phyloP scores from a whole-genome alignment of 2,329 filamentous ascomycete species.

The Aspergillus sp. region DNA sequence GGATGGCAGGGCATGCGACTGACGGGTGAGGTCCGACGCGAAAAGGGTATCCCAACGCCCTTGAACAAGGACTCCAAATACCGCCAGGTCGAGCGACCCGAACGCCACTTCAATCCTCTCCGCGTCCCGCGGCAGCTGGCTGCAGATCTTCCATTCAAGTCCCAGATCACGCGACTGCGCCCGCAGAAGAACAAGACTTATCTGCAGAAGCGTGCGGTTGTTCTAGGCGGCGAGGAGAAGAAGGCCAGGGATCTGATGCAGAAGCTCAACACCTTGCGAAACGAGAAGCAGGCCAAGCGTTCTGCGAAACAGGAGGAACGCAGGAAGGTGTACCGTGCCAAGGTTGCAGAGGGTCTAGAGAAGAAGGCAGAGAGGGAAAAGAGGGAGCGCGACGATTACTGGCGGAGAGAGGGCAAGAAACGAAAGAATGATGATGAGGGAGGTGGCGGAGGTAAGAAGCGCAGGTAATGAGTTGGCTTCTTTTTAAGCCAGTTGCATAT shows the following conservation, averaged over 20 bases:
- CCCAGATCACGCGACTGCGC: conserved; percentile 80
- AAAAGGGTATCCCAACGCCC: conserved; percentile 72
- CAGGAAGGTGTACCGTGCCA: conserved; percentile 75
- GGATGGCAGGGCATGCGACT: conserved; percentile 89
- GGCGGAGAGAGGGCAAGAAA: conserved; percentile 86
- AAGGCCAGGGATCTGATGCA: conserved; percentile 85
- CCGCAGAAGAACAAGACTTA: conserved; percentile 81
- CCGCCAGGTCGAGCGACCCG: conserved; percentile 59
- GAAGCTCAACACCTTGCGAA: conserved; percentile 85
- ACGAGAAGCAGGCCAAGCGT: conserved; percentile 85
- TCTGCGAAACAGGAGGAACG: conserved; percentile 84
- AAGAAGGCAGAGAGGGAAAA: conserved; percentile 85
- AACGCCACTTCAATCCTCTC: conserved; percentile 72
- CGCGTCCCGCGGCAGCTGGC: conserved; percentile 56
- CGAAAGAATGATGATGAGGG: conserved; percentile 58
- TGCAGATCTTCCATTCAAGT: conserved; percentile 85
- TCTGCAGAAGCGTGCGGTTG: conserved; percentile 92
- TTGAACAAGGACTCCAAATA: conserved; percentile 83
- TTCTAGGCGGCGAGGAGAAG: conserved; percentile 81
- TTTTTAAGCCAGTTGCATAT: conserved; percentile 23
- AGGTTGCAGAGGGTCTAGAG: conserved; percentile 77
- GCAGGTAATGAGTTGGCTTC: conserved; percentile 31
- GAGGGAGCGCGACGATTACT: conserved; percentile 88
- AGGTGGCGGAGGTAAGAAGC: conserved; percentile 50
- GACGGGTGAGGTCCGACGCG: conserved; percentile 85